Evolutionary conservation across 306 rosid genomes (phyloP).

Genomic region (Luffa acutangula): DNA sequence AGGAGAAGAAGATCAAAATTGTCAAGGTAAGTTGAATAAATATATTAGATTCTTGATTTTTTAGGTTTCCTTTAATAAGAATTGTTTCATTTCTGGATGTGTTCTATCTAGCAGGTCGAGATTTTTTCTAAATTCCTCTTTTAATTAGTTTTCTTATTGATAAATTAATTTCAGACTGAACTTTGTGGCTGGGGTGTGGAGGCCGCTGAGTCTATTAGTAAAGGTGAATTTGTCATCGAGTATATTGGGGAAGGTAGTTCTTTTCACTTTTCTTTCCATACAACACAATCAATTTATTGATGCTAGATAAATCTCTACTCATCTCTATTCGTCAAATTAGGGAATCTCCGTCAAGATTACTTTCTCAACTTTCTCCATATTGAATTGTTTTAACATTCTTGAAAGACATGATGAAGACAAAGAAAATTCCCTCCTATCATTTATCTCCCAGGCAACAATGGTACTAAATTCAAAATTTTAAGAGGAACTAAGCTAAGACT

Average conservation of each 20-base stretch:
- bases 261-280: slow-evolving; percentile 4
- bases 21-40: slow-evolving; percentile 45
- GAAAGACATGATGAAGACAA: neutral
- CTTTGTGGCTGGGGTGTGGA: slow-evolving; percentile 98
- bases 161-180: slow-evolving; percentile 48
- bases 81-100: neutral
- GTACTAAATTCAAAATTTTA: neutral
- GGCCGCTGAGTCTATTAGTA: slow-evolving; percentile 55
- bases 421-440: neutral
- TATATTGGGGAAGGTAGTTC: slow-evolving; percentile 86
- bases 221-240: slow-evolving; percentile 73
- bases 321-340: neutral
- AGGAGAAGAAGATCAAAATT: slow-evolving; percentile 67
- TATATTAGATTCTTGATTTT: neutral
- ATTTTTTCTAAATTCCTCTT: neutral
- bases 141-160: neutral
- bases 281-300: neutral
- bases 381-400: neutral
- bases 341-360: neutral
- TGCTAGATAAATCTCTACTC: neutral
- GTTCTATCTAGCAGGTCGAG: neutral
- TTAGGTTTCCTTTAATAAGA: neutral
- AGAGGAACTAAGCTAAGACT: neutral
- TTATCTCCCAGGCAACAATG: neutral
- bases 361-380: neutral